phyloP scores from a whole-genome alignment of 345 rosid genomes.

The Gossypium australe region DNA sequence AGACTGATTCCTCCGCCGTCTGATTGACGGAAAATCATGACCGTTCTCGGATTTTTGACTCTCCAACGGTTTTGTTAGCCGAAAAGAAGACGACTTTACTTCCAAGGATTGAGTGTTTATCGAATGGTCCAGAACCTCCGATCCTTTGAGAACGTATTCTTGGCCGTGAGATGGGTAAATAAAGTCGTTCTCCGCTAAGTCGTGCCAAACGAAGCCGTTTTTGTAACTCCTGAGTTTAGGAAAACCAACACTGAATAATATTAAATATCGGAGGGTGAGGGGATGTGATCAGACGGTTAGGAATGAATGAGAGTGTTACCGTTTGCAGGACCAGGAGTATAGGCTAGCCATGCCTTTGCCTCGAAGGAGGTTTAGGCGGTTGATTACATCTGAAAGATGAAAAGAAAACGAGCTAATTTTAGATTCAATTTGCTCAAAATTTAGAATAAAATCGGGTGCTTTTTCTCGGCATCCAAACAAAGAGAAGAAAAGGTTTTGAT shows the following conservation, averaged over 20 bases:
- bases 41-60: slow-evolving; percentile 22
- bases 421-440: too few species aligned
- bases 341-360: slow-evolving; percentile 84
- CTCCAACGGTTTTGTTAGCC: slow-evolving; percentile 32
- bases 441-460: background rate
- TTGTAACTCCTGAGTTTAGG: slow-evolving; percentile 63
- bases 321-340: slow-evolving; percentile 93
- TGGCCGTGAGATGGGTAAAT: slow-evolving; percentile 77
- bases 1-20: slow-evolving; percentile 74
- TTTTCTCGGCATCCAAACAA: slow-evolving; percentile 9
- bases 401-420: too few species aligned
- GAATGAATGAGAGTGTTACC: slow-evolving; percentile 31
- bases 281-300: slow-evolving; percentile 14
- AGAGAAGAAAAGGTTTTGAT: background rate
- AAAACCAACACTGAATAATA: background rate
- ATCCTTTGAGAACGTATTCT: slow-evolving; percentile 95
- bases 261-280: background rate
- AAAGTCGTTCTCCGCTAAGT: slow-evolving; percentile 67
- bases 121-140: slow-evolving; percentile 60
- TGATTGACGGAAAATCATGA: slow-evolving; percentile 34
- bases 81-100: slow-evolving; percentile 46
- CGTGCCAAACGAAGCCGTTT: slow-evolving; percentile 96
- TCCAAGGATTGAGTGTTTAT: slow-evolving; percentile 36
- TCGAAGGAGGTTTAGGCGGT: slow-evolving; percentile 69
- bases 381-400: slow-evolving; percentile 61